A percentile compares a stretch with the other conserved stretches of the same genome.
phyloP scores from a whole-genome alignment of 768 basidiomycete genomes.

The Sarcomyxa edulis region DNA sequence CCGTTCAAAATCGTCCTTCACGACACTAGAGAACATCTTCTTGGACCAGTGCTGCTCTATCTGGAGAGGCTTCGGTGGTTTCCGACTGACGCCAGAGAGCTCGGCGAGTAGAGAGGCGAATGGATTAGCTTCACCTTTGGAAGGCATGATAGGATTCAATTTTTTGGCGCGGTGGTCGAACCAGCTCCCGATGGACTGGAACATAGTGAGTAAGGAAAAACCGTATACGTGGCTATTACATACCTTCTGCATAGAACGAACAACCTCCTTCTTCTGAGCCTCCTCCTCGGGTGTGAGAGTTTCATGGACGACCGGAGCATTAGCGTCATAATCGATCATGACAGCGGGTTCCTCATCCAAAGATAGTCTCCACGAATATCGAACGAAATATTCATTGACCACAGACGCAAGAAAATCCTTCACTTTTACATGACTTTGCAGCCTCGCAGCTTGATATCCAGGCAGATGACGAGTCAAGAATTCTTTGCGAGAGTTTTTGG shows the following conservation, averaged over 20 bases:
- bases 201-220: neutral
- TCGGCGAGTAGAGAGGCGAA: slow-evolving; percentile 3
- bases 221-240: neutral
- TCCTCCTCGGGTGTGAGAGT: neutral
- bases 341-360: slow-evolving; percentile 1
- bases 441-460: neutral
- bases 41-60: slow-evolving; percentile 3
- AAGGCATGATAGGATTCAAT: neutral
- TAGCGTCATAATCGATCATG: neutral
- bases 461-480: slow-evolving; percentile 1
- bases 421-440: neutral
- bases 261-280: neutral
- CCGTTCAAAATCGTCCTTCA: slow-evolving; percentile 3
- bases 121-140: neutral
- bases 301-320: neutral
- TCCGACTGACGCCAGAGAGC: slow-evolving; percentile 2
- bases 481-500: neutral
- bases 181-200: slow-evolving; percentile 1
- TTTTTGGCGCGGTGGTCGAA: slow-evolving; percentile 2
- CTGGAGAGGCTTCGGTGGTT: slow-evolving; percentile 2
- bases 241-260: neutral
- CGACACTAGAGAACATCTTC: neutral
- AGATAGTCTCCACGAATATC: slow-evolving; percentile 4
- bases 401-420: neutral
- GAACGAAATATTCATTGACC: slow-evolving; percentile 4